phyloP scores from a whole-genome alignment of 177 flowering plant species.

The Tripterygium wilfordii region DNA sequence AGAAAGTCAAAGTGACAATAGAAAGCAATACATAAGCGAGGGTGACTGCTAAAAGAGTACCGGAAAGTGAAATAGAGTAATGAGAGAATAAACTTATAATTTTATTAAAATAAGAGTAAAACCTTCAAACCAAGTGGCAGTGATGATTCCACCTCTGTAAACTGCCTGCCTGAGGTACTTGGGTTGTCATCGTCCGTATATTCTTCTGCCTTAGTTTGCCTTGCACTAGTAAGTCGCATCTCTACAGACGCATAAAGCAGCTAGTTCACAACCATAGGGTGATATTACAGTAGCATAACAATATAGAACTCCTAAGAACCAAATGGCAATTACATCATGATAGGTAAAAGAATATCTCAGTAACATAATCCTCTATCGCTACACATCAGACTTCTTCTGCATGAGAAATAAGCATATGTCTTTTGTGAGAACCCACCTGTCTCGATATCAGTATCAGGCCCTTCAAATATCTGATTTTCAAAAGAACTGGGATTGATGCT shows the following conservation, averaged over 20 bases:
- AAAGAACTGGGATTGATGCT: conserved; percentile 47
- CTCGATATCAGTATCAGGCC: conserved; percentile 95
- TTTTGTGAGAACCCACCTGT: too few species aligned
- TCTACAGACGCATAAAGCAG: conserved; percentile 35
- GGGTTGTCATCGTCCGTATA: conserved; percentile 74
- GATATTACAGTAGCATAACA: too few species aligned
- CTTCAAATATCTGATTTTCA: conserved; percentile 88
- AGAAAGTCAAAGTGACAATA: not conserved
- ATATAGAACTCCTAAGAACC: too few species aligned
- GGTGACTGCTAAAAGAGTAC: too few species aligned
- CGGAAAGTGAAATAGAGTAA: not conserved
- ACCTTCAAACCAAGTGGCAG: conserved; percentile 31
- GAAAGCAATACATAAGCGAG: not conserved
- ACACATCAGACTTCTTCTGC: too few species aligned
- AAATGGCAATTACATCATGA: not conserved
- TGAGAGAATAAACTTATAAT: not conserved
- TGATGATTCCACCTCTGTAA: conserved; percentile 32
- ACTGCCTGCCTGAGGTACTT: conserved; percentile 81
- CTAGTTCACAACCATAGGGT: too few species aligned
- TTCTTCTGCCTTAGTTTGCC: conserved; percentile 59
- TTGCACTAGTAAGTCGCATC: conserved; percentile 69
- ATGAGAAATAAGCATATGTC: too few species aligned
- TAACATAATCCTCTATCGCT: too few species aligned
- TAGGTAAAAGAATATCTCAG: not conserved
- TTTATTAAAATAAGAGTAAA: not conserved